Conservation (phyloP, 2,329 filamentous ascomycete genomes). For the Penicillium concentricum region DNA sequence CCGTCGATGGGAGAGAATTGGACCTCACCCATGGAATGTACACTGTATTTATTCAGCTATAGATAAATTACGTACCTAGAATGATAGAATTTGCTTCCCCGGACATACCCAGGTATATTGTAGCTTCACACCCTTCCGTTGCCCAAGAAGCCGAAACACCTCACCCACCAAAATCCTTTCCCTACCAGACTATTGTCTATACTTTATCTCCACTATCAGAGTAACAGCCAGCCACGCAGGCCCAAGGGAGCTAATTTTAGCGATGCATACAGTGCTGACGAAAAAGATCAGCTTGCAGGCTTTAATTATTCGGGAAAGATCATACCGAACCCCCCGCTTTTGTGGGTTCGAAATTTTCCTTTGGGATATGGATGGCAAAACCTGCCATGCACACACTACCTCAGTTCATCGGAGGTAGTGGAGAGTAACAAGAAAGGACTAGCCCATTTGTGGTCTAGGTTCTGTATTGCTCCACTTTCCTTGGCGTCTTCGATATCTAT, state of each 20-base stretch:
- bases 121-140: background rate
- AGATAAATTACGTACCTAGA: background rate
- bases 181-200: background rate
- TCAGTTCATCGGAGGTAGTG: background rate
- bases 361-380: too few species aligned
- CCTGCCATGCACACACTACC: background rate
- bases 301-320: background rate
- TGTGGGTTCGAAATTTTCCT: too few species aligned
- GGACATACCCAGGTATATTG: too few species aligned
- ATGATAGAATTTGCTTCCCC: background rate
- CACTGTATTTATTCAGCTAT: background rate
- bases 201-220: too few species aligned
- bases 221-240: too few species aligned
- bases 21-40: conserved; percentile 1
- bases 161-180: too few species aligned
- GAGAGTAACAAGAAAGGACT: background rate
- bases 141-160: background rate
- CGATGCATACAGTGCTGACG: background rate
- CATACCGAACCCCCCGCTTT: background rate
- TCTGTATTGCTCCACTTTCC: background rate
- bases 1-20: background rate
- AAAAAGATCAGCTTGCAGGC: background rate
- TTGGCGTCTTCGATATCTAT: too few species aligned
- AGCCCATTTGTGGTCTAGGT: background rate
- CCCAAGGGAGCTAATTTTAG: background rate